Evolutionary conservation across 2,329 filamentous ascomycete species (phyloP), one percentile per base, ranked within the genome.

Genomic region (Fusarium sterilihyphosum): DNA sequence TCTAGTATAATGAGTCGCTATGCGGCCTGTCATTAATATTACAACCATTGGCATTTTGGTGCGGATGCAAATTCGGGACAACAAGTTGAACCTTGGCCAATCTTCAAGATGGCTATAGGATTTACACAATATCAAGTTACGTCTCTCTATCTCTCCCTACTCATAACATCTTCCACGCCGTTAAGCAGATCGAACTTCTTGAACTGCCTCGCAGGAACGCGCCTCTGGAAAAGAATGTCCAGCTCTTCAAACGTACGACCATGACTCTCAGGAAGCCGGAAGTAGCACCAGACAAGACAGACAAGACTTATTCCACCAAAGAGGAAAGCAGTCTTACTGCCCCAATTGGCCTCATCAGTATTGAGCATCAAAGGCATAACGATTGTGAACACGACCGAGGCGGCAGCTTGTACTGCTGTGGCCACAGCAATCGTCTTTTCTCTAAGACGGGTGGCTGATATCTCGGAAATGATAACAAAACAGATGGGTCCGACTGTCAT

Each of bases 341-440:
- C 79, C 73, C 79, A 75, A 40, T 83, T 82, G 35, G 76, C 78
- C 46, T 82, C 78, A 11, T 78, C 76, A 2, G 80, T 78, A 49
- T 82, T 82, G 14, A 80, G 71, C 76, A 82, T 78, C 26, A 80
- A 80, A 0, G 81, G 81, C 29, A 79, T 81, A 0, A 78, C 74
- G 5, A 81, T 71, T 1, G 77, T 81, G 35, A 79, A 80, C 31
- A 78, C 53, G 20, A 82, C 80, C 2, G 74, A 69, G 14, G 76
- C 31, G 9, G 78, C 53, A n/a, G 64, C 77, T 35, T 82, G 79
- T 0, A 78, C 77, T 13, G 77, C 77, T 8, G 83, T 81, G 0
- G 82, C 83, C 7, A 84, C 71, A 0, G 84, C 84, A 24, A 86
- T 81, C 0, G 84, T 85, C 69, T 85, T 82, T 11, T 83, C 82